These are phyloP conservation scores for Chrysoporthe deuterocubensis DNA, from an alignment of 2,329 filamentous ascomycete species.

Conservation along the genomic window DNA sequence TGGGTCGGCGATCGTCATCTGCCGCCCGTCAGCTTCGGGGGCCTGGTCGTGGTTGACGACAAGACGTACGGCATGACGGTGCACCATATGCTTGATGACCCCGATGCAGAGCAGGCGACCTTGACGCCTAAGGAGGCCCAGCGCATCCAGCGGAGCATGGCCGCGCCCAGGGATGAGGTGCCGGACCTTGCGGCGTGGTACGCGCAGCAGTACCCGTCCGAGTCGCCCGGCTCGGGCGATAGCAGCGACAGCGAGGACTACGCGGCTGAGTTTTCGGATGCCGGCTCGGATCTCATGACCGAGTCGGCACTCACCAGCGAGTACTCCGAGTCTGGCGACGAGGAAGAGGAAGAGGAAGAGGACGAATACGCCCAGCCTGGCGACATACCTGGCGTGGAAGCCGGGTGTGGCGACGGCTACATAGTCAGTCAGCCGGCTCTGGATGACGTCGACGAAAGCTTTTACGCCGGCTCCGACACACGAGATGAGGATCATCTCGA, in stretches of 20 bases:
- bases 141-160: slow-evolving; percentile 32
- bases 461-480: slow-evolving; percentile 74
- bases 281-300: slow-evolving; percentile 59
- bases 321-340: slow-evolving; percentile 48
- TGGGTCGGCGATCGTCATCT: slow-evolving; percentile 85
- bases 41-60: slow-evolving; percentile 82
- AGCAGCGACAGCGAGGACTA: slow-evolving; percentile 56
- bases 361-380: slow-evolving; percentile 64
- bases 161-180: slow-evolving; percentile 33
- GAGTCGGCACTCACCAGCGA: slow-evolving; percentile 59
- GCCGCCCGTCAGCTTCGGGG: slow-evolving; percentile 89
- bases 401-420: slow-evolving; percentile 75
- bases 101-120: slow-evolving; percentile 44
- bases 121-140: slow-evolving; percentile 16
- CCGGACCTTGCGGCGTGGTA: slow-evolving; percentile 50
- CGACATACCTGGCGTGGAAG: slow-evolving; percentile 78
- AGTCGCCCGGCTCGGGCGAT: slow-evolving; percentile 41
- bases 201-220: slow-evolving; percentile 39
- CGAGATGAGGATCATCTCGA: slow-evolving; percentile 83
- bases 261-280: slow-evolving; percentile 65
- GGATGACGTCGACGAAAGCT: slow-evolving; percentile 81
- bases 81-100: slow-evolving; percentile 90
- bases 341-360: slow-evolving; percentile 49
- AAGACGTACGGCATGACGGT: slow-evolving; percentile 93
- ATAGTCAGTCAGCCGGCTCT: slow-evolving; percentile 90